phyloP scores from a whole-genome alignment of 495 filamentous ascomycete species.

The Chaetomium tenue region DNA sequence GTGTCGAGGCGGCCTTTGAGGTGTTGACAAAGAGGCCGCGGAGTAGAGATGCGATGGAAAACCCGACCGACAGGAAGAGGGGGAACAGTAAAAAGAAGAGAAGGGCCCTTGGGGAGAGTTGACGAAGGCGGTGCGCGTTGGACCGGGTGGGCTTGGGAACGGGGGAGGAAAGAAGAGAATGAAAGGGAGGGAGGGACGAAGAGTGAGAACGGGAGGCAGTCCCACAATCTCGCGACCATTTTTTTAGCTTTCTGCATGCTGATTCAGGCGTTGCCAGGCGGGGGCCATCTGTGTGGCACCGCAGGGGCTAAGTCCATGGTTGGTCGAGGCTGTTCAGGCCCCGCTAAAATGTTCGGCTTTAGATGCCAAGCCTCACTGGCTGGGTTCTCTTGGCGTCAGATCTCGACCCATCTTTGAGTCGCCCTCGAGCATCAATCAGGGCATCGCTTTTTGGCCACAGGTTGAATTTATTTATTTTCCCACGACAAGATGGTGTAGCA shows the following conservation, averaged over 20 bases:
- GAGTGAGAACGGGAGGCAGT: constrained; percentile 18
- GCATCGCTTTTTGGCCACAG: no score
- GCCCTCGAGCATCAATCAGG: no score
- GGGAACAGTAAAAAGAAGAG: constrained; percentile 39
- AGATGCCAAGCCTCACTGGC: constrained; percentile 1
- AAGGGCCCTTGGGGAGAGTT: constrained; percentile 38
- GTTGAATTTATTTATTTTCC: no score
- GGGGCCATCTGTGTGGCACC: neutral
- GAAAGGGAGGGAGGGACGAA: constrained; percentile 18
- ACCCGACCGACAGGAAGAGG: constrained; percentile 31
- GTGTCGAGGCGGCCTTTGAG: neutral
- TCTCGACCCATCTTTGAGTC: neutral
- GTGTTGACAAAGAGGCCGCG: constrained; percentile 27
- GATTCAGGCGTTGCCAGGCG: constrained; percentile 31
- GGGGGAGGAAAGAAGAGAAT: constrained; percentile 13
- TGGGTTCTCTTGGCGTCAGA: neutral
- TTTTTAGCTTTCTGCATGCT: constrained; percentile 27
- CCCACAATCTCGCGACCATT: constrained; percentile 35
- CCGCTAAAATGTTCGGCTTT: neutral
- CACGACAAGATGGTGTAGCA: no score
- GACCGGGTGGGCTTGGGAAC: constrained; percentile 26
- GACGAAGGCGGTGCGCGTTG: constrained; percentile 42
- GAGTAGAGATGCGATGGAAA: constrained; percentile 29
- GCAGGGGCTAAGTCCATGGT: constrained; percentile 13
- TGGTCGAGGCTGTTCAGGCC: constrained; percentile 18